Base-by-base conservation (phyloP, 2,329 filamentous ascomycete species). In the Alternaria gansuensis region DNA sequence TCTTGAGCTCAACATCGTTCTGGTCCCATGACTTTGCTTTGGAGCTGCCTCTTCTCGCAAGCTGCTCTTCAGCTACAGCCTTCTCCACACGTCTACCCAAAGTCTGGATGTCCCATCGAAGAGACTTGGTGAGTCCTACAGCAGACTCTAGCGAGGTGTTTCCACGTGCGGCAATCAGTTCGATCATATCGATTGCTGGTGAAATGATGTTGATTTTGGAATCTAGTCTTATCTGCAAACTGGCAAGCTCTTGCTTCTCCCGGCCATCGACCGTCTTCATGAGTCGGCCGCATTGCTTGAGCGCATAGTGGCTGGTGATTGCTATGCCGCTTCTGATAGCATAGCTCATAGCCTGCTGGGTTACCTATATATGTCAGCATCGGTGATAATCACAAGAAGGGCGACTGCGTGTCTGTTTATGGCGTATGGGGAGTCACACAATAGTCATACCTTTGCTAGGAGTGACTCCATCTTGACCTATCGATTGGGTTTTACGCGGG, bases 131-230 rank as follows among this genome's bases (percentile, higher is more conserved):
- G 23, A 97, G 83, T 3, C 87, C 86, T 6, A 96, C 87, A 1
- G 94, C 93, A 36, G 92, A 93, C 74, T 97, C 93, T 0, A 99
- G 84, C 31, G 88, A 89, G 0, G 88, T 91, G 64, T 92, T 91
- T n/a, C 89, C 89, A 61, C 89, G 85, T 33, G 89, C 89, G 60
- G 89, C 88, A 68, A 95, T 95, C 69, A 97, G 85, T 76, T 97
- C 92, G 69, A 97, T 92, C 82, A 97, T 88, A 74, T 97, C 92
- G 71, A 96, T 94, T 9, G 92, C 91, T 0, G 93, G 93, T 10
- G 92, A 93, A 44, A 97, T 88, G 65, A 97, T 92, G 88, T 88
- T 90, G 69, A 98, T 97, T 77, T 97, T 98, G 76, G 85, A 88
- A 68, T 96, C 87, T 4, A 98, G 83, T 2, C 89, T 85, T 52